These are phyloP conservation scores for Penicillium salamii DNA, from an alignment of 495 filamentous ascomycete species.

Conservation along the genomic window DNA sequence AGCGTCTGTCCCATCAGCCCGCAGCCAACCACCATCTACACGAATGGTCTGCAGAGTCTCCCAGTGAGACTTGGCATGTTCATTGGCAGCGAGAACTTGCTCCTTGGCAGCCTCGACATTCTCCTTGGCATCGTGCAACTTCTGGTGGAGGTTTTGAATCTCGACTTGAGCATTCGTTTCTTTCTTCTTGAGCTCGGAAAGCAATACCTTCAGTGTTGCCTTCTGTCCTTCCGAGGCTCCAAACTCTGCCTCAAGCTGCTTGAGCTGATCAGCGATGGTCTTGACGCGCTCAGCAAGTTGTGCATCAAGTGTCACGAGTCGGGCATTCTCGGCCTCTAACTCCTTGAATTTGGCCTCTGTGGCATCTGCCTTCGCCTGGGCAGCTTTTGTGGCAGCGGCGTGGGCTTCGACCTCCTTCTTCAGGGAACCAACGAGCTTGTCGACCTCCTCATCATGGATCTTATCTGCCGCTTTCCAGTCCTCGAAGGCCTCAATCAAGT, in stretches of 20 bases:
- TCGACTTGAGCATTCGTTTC: not conserved
- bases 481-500: not conserved
- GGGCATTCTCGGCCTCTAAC: not conserved
- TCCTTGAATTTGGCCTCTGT: not conserved
- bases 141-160: not conserved
- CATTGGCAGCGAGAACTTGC: not conserved
- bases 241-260: not conserved
- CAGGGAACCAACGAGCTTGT: not conserved
- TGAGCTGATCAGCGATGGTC: not conserved
- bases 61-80: conserved; percentile 6
- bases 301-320: not conserved
- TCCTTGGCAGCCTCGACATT: not conserved
- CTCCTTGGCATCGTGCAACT: conserved; percentile 2
- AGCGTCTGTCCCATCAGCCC: not conserved
- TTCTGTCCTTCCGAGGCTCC: not conserved
- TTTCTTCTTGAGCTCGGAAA: not conserved
- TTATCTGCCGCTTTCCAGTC: not conserved
- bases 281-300: not conserved
- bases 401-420: not conserved
- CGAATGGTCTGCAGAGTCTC: conserved; percentile 4
- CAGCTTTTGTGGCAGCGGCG: not conserved
- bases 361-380: not conserved
- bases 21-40: conserved; percentile 3
- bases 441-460: not conserved
- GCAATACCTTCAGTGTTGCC: not conserved